Evolutionary conservation across 495 filamentous ascomycete species (phyloP).

Genomic region (Trichoderma orchidacearum): DNA sequence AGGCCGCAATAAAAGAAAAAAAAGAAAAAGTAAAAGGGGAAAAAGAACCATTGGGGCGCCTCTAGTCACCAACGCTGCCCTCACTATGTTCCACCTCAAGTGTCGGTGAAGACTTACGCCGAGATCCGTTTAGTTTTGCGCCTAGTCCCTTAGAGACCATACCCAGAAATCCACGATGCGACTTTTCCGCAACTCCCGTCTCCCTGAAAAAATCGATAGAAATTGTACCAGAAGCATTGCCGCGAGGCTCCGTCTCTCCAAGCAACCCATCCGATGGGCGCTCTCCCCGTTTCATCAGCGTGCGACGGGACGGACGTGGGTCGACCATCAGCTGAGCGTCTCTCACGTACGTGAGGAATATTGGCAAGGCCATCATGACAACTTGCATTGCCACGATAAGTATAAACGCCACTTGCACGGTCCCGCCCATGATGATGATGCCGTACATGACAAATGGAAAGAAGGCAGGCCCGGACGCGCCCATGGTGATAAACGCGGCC

Average conservation of each 20-base stretch:
- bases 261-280: background rate
- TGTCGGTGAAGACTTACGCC: background rate
- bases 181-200: background rate
- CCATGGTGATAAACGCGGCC: slow-evolving; percentile 52
- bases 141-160: background rate
- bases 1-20: background rate
- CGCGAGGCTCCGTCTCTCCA: background rate
- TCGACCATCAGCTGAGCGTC: slow-evolving; percentile 26
- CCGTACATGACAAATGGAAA: slow-evolving; percentile 49
- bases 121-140: background rate
- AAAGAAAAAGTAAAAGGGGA: background rate
- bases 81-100: background rate
- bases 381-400: slow-evolving; percentile 21
- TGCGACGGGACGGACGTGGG: slow-evolving; percentile 3
- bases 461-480: slow-evolving; percentile 49
- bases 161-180: background rate
- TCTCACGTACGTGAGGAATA: slow-evolving; percentile 21
- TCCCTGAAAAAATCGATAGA: background rate
- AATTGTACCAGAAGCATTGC: background rate
- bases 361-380: slow-evolving; percentile 17
- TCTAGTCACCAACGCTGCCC: background rate
- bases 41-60: background rate
- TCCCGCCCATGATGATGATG: slow-evolving; percentile 15
- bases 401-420: slow-evolving; percentile 19
- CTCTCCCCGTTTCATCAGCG: background rate